Percentiles rank a stretch among this genome's conserved stretches.
phyloP scores from a whole-genome alignment of 495 filamentous ascomycete genomes.

The Aspergillus affinis region DNA sequence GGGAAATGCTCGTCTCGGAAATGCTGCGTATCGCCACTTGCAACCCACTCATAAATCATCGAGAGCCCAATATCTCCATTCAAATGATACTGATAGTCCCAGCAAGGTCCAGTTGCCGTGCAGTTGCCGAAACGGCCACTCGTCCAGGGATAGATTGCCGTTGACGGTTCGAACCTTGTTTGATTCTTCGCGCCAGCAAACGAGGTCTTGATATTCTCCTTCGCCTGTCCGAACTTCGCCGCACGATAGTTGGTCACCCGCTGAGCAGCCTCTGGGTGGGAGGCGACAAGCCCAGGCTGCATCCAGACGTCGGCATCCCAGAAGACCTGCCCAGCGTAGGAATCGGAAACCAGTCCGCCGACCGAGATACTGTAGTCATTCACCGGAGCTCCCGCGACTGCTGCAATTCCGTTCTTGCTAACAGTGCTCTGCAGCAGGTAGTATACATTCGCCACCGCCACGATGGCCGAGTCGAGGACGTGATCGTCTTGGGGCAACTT shows the following conservation, averaged over 20 bases:
- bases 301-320: slow-evolving; percentile 71
- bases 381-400: slow-evolving; percentile 39
- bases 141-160: slow-evolving; percentile 63
- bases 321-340: slow-evolving; percentile 61
- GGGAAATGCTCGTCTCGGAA: slow-evolving; percentile 57
- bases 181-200: slow-evolving; percentile 51
- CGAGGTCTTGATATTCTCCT: slow-evolving; percentile 47
- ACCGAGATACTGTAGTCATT: slow-evolving; percentile 60
- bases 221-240: slow-evolving; percentile 51
- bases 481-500: slow-evolving; percentile 58
- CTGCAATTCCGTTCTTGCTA: slow-evolving; percentile 49
- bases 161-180: slow-evolving; percentile 48
- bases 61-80: slow-evolving; percentile 74
- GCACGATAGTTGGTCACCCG: slow-evolving; percentile 60
- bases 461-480: slow-evolving; percentile 61
- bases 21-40: slow-evolving; percentile 55
- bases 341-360: slow-evolving; percentile 60
- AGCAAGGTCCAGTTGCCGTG: slow-evolving; percentile 65
- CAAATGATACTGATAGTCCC: slow-evolving; percentile 58
- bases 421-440: slow-evolving; percentile 70
- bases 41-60: slow-evolving; percentile 59
- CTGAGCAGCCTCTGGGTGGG: slow-evolving; percentile 56
- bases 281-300: slow-evolving; percentile 61
- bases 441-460: slow-evolving; percentile 64
- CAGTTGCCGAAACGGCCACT: slow-evolving; percentile 65